Evolutionary conservation across 495 filamentous ascomycete species (phyloP).

Genomic region (Talaromyces thailandensis): DNA sequence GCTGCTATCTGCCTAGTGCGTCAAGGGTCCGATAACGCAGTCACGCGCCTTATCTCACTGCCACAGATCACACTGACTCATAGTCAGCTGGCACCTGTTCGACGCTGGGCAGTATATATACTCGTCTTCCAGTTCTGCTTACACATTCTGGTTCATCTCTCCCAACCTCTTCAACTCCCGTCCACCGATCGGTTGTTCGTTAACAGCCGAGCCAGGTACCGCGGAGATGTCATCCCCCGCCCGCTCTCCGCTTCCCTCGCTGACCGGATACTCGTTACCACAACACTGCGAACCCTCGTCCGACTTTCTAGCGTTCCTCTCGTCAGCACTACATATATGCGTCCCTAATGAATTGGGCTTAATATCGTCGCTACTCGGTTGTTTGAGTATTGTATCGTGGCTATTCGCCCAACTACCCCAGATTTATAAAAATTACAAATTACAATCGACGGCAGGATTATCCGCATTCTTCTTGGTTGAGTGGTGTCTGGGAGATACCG

Average conservation of each 20-base stretch:
- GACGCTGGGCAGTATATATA: not conserved
- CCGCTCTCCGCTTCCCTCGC: not conserved
- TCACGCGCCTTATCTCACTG: not conserved
- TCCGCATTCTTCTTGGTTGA: conserved; percentile 61
- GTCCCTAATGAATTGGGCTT: conserved; percentile 58
- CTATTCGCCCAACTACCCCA: conserved; percentile 71
- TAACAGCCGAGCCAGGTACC: not conserved
- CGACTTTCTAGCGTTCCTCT: conserved; percentile 48
- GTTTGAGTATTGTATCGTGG: conserved; percentile 60
- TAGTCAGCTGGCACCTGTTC: not conserved
- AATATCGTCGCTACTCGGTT: conserved; percentile 55
- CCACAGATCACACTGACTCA: not conserved
- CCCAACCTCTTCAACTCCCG: not conserved
- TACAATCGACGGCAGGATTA: conserved; percentile 58
- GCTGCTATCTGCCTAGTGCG: not conserved
- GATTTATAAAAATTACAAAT: conserved; percentile 60
- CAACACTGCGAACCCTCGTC: conserved; percentile 56
- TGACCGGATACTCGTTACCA: conserved; percentile 34
- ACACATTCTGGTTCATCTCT: not conserved
- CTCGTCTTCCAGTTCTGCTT: not conserved
- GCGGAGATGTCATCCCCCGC: not conserved
- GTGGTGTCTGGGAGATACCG: conserved; percentile 62
- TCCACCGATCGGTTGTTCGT: not conserved
- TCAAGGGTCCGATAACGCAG: conserved; percentile 2
- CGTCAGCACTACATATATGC: conserved; percentile 55